Conservation (phyloP, 2,329 filamentous ascomycete genomes). For the Sporothrix inflata region DNA sequence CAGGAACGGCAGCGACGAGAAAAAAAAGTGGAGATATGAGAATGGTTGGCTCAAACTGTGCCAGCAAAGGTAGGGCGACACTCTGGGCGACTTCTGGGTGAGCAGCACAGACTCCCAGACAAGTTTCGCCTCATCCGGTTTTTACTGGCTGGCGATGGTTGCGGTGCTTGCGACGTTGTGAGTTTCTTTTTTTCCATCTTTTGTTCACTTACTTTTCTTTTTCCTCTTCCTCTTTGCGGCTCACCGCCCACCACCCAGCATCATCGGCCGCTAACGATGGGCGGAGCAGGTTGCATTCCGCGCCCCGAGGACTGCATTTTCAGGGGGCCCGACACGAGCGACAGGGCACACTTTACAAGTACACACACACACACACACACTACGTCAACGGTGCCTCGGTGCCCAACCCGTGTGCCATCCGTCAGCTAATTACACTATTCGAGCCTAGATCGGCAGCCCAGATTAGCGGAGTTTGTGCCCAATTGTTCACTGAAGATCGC, state of each 20-base stretch:
- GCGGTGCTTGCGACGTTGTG: slow-evolving; percentile 1
- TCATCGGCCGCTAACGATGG: neutral
- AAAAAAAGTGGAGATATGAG: neutral
- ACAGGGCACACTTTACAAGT: slow-evolving; percentile 8
- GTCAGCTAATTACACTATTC: neutral
- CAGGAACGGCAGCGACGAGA: neutral
- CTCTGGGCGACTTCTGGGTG: neutral
- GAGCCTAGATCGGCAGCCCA: neutral
- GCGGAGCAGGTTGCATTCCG: neutral
- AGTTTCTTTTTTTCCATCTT: neutral
- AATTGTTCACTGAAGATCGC: slow-evolving; percentile 2
- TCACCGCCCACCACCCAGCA: neutral
- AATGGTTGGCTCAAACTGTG: slow-evolving; percentile 9
- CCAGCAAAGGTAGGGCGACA: slow-evolving; percentile 11
- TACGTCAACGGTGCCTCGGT: slow-evolving; percentile 2
- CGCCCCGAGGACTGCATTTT: slow-evolving; percentile 1
- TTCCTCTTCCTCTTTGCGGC: neutral
- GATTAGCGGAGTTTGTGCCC: slow-evolving; percentile 12
- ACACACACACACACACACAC: too few relatives aligned
- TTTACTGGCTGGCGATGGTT: slow-evolving; percentile 2
- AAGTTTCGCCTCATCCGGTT: slow-evolving; percentile 3
- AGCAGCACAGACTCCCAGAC: neutral
- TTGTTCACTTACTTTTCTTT: neutral
- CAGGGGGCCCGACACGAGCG: slow-evolving; percentile 5
- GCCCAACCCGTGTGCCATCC: slow-evolving; percentile 4